These are phyloP conservation scores for Ophiostoma populinum DNA, from an alignment of 2,329 filamentous ascomycete species.

Conservation along the genomic window DNA sequence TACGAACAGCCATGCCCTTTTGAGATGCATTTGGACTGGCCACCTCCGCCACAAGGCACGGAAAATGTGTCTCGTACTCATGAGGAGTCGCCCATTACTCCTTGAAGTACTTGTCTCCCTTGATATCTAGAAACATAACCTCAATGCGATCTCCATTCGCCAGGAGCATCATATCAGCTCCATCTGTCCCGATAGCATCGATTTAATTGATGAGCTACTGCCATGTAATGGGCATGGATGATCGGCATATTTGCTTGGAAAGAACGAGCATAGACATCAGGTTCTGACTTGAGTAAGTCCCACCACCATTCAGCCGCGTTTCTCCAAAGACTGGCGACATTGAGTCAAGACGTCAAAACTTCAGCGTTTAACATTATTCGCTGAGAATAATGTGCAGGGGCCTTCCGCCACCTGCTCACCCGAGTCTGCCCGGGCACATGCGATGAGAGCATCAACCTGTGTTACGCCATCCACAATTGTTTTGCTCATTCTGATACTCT, in stretches of 20 bases:
- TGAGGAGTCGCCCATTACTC: neutral
- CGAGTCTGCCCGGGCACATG: too few species aligned
- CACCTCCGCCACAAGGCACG: neutral
- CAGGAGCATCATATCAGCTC: neutral
- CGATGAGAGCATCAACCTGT: too few species aligned
- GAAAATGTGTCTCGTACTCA: neutral
- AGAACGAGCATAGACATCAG: neutral
- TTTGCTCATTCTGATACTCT: too few species aligned
- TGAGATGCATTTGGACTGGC: too few species aligned
- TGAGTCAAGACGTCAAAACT: too few species aligned
- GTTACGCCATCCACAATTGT: too few species aligned
- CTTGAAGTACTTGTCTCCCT: slow-evolving; percentile 1
- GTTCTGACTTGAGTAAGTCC: too few species aligned
- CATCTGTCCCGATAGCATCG: neutral
- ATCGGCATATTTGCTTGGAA: too few species aligned
- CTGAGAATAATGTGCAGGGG: too few species aligned
- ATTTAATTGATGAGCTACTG: neutral
- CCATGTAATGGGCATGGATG: neutral
- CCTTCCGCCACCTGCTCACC: too few species aligned
- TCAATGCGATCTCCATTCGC: neutral
- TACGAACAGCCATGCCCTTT: neutral
- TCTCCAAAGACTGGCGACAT: neutral
- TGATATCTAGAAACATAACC: neutral
- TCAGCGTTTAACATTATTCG: too few species aligned
- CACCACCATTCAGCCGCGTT: too few species aligned